Conservation (phyloP, 306 rosid genomes). For the Aeschynomene evenia region DNA sequence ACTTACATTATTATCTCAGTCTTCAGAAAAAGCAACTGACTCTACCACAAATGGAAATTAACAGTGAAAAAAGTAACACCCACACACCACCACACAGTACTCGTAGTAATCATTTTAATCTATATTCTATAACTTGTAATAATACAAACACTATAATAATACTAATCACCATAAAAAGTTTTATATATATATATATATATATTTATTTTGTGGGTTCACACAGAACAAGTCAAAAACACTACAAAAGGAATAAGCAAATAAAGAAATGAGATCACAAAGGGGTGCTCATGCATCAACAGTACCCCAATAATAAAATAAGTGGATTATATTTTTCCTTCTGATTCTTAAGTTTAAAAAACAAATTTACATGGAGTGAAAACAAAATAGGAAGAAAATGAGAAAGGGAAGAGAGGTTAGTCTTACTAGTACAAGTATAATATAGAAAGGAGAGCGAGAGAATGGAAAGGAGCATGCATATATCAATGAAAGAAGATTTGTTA, state of each 20-base stretch:
- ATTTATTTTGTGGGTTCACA: no score
- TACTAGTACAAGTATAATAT: neutral
- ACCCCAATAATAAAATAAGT: no score
- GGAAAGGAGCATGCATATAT: neutral
- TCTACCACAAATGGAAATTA: constrained; percentile 26
- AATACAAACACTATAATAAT: neutral
- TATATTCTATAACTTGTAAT: neutral
- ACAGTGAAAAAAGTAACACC: constrained; percentile 4
- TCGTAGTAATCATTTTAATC: neutral
- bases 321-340: no score
- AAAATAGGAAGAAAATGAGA: no score
- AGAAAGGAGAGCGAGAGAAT: no score
- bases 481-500: neutral
- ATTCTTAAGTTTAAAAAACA: no score
- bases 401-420: neutral
- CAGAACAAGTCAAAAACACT: neutral
- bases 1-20: constrained; percentile 19
- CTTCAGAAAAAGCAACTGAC: constrained; percentile 25
- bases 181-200: no score
- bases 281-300: no score
- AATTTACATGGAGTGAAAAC: no score
- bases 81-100: neutral
- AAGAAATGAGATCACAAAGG: no score
- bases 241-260: neutral
- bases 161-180: neutral